Conservation (phyloP, 1,284 basidiomycete species). For the Xerocomus alliaceus region DNA sequence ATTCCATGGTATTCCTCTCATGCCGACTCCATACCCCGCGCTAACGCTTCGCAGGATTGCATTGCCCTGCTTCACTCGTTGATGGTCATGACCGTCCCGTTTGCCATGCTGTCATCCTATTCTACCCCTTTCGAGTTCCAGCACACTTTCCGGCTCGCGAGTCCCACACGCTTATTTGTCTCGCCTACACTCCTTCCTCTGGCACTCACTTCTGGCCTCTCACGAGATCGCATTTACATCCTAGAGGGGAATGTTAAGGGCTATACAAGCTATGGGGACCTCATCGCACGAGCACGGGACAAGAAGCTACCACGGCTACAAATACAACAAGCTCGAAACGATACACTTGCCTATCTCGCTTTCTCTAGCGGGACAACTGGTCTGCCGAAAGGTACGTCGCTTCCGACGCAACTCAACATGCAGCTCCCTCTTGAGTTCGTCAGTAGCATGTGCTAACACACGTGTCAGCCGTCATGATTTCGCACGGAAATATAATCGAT, state of each 20-base stretch:
- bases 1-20: conserved; percentile 59
- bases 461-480: conserved; percentile 71
- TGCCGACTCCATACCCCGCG: background rate
- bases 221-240: conserved; percentile 59
- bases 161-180: conserved; percentile 67
- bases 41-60: conserved; percentile 60
- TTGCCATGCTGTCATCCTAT: conserved; percentile 67
- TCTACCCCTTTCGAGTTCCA: conserved; percentile 72
- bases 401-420: background rate
- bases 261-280: conserved; percentile 50
- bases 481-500: conserved; percentile 69
- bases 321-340: conserved; percentile 53
- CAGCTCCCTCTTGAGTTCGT: background rate
- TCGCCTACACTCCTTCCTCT: conserved; percentile 57
- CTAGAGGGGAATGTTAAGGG: conserved; percentile 53
- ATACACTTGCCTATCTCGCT: conserved; percentile 73
- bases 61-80: conserved; percentile 62
- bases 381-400: conserved; percentile 67
- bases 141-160: conserved; percentile 59
- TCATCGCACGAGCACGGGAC: conserved; percentile 51
- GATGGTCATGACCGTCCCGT: conserved; percentile 62
- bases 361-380: conserved; percentile 83
- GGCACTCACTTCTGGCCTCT: conserved; percentile 58
- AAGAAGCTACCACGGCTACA: conserved; percentile 50
- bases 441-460: background rate